Conservation (phyloP, 1,139 yeast genomes). For the Trichomonascaceae sp. region DNA sequence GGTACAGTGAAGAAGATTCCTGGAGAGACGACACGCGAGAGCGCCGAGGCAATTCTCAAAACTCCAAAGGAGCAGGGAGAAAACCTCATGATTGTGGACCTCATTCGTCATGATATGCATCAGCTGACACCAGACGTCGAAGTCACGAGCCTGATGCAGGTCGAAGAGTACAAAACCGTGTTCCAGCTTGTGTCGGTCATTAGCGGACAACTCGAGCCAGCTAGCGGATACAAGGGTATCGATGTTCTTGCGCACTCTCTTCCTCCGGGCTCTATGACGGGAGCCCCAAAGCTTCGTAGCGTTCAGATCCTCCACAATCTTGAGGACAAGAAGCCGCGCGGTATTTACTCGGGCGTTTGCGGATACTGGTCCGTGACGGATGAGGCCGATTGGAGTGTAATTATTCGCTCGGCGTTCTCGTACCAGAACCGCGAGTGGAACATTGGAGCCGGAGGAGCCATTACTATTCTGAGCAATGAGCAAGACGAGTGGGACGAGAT, state of each 20-base stretch:
- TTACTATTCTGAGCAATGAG: conserved; percentile 73
- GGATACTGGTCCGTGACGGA: conserved; percentile 92
- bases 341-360: conserved; percentile 85
- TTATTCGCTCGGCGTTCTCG: conserved; percentile 70
- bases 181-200: conserved; percentile 88
- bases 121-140: conserved; percentile 53
- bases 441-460: conserved; percentile 98
- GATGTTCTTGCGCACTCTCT: conserved; percentile 67
- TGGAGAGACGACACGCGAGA: conserved; percentile 26
- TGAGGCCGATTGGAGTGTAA: conserved; percentile 92
- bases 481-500: conserved; percentile 90
- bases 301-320: conserved; percentile 61
- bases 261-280: conserved; percentile 99
- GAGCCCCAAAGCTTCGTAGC: conserved; percentile 92
- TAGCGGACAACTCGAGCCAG: conserved; percentile 37
- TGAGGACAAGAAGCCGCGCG: conserved; percentile 47
- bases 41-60: conserved; percentile 52
- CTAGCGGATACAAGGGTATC: conserved; percentile 44
- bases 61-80: conserved; percentile 95
- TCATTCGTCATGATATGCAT: conserved; percentile 83
- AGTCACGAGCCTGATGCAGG: conserved; percentile 73
- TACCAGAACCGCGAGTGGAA: conserved; percentile 62
- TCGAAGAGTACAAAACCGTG: conserved; percentile 86
- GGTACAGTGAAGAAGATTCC: conserved; percentile 75
- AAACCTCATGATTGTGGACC: conserved; percentile 91